Percentiles rank a stretch among this genome's conserved stretches.
Conservation (phyloP, 177 flowering plant genomes). For the Vitis hybrid region DNA sequence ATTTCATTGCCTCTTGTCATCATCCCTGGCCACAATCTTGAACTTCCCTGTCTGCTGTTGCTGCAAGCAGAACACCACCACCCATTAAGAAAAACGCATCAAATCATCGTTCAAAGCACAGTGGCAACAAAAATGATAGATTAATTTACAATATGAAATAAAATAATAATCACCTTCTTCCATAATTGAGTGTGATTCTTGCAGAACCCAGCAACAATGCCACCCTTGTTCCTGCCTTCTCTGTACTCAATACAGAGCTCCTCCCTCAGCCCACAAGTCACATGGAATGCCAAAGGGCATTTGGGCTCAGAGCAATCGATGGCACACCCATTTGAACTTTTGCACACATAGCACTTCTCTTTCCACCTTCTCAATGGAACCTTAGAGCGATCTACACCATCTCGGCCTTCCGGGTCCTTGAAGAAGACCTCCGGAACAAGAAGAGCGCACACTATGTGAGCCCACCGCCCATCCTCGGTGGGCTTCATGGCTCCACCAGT, state of each 20-base stretch:
- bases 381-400: conserved; percentile 61
- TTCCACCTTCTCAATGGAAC: conserved; percentile 60
- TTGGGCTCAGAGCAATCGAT: conserved; percentile 83
- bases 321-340: conserved; percentile 51
- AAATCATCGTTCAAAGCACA: not conserved
- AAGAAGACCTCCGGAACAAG: conserved; percentile 89
- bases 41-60: conserved; percentile 68
- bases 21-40: conserved; percentile 62
- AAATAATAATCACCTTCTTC: conserved; percentile 56
- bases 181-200: conserved; percentile 66
- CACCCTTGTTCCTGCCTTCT: conserved; percentile 52
- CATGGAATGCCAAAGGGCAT: conserved; percentile 71
- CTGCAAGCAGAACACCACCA: conserved; percentile 30
- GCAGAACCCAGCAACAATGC: conserved; percentile 86
- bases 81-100: not conserved
- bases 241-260: conserved; percentile 76
- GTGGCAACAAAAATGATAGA: no score
- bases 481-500: conserved; percentile 76
- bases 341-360: conserved; percentile 64
- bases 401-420: conserved; percentile 64
- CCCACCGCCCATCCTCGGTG: conserved; percentile 69
- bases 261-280: conserved; percentile 80
- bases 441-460: conserved; percentile 73
- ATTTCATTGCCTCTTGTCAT: conserved; percentile 13
- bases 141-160: no score